Evolutionary conservation across 768 basidiomycete species (phyloP), one percentile per base, ranked within the genome.

Genomic region (Auriscalpium vulgare): DNA sequence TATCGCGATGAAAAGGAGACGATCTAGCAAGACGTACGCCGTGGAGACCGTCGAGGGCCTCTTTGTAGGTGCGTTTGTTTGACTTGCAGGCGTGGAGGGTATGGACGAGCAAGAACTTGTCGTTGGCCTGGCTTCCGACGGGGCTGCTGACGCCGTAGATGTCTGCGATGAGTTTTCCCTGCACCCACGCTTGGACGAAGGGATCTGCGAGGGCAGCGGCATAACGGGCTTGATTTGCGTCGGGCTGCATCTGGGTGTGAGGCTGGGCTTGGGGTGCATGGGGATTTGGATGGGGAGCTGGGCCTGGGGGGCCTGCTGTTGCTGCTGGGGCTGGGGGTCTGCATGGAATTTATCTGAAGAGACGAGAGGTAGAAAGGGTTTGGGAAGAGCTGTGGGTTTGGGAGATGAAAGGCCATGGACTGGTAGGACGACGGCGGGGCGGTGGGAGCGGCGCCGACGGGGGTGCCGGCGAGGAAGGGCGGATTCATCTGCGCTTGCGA

Each of bases 41-140:
- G 63, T 88, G 85, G 16, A 88, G 69, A 47, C 73, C 71, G 58
- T 88, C 84, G n/a, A 88, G 66, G 19, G 84, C 84, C 53, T 80
- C 79, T 66, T 80, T 85, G 66, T 83, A 86, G 8, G 65, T 78
- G 75, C 65, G 78, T 62, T 65, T 76, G 62, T 65, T 71, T 69
- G 59, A 69, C 67, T 55, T 66, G 35, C 71, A 69, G 16, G 72
- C 69, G 50, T 63, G 62, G 35, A 77, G 68, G 8, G 78, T 75
- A 59, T 77, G 75, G 11, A 85, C 74, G 19, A 89, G 75, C 8
- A 78, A 65, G 11, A 76, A 75, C 51, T 88, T 85, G 64, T 89
- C 87, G 17, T 77, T 72, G 38, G 69, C 70, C 40, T 61, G 68
- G 10, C 66, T 62, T 66, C 81, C 63, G 71, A 77, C 83, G 8